Base-by-base conservation (phyloP, 2,329 filamentous ascomycete genomes). In the Pseudopyrenochaeta lycopersici region DNA sequence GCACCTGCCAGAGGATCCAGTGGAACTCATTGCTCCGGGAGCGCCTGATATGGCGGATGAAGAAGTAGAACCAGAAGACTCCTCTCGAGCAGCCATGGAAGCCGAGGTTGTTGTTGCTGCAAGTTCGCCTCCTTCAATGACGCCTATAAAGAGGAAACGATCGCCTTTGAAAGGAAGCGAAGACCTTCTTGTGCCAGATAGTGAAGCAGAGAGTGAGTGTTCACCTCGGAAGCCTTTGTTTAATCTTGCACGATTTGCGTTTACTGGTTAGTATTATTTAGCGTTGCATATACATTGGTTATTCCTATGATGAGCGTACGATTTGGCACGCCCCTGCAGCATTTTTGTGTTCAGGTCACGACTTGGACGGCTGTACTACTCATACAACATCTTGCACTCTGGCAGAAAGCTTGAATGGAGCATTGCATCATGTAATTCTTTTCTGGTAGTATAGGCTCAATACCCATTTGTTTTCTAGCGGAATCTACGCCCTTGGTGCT, bases 141-240 rank as follows among this genome's bases (percentile, higher is more conserved):
- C 67, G 10, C 58, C 67, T 23, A 45, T 52, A 5, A 64, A 62
- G 14, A 57, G 64, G 23, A 54, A 62, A 32, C 52, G 59, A 23
- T 62, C 63, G 12, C 59, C 64, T 1, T 42, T 73, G 7, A 75
- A 76, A 53, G 80, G 80, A 11, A 82, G 80, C 54, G 80, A 82
- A 56, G 80, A 82, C 44, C 52, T 81, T 15, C 62, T 82, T 12
- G 71, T 81, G 0, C 79, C 78, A 0, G 75, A 80, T 38, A 82
- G 80, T 60, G 76, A 77, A 31, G 73, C 65, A 14, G 75, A 76
- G 33, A 72, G 70, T 21, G 70, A 75, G 1, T 70, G 69, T 38
- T 73, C 76, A 6, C 70, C 67, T 15, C 65, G 66, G 35, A 74
- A 72, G 46, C 69, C 70, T 2, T 54, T 70, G 53, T 63, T 80